Evolutionary conservation across 495 filamentous ascomycete species (phyloP).

Genomic region (Tuber borchii): DNA sequence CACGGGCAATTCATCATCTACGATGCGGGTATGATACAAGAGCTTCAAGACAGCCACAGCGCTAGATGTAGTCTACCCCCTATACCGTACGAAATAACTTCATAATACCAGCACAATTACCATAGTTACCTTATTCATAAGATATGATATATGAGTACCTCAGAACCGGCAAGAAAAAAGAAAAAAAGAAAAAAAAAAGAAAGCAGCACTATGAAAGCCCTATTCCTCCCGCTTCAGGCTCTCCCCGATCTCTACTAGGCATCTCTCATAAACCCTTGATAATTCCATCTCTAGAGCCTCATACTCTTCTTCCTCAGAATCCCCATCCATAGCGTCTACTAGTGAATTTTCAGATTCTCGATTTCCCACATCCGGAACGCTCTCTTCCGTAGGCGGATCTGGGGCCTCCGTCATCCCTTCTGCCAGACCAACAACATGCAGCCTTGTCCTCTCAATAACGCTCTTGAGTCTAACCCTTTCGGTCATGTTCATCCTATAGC

Average conservation of each 20-base stretch:
- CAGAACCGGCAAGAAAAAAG: not conserved
- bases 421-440: slow-evolving; percentile 33
- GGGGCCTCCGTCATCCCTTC: slow-evolving; percentile 9
- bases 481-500: slow-evolving; percentile 33
- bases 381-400: slow-evolving; percentile 5
- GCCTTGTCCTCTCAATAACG: slow-evolving; percentile 37
- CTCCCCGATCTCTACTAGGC: slow-evolving; percentile 26
- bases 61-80: not conserved
- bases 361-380: slow-evolving; percentile 3
- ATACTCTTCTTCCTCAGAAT: slow-evolving; percentile 7
- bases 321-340: slow-evolving; percentile 3
- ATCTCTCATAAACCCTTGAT: slow-evolving; percentile 33
- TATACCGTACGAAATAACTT: not conserved
- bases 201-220: not conserved
- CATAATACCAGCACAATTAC: not conserved
- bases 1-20: not conserved
- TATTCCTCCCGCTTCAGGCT: slow-evolving; percentile 14
- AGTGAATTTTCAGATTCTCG: slow-evolving; percentile 4
- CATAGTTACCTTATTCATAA: not conserved
- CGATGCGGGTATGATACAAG: not conserved
- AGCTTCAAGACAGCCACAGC: too few species aligned
- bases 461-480: slow-evolving; percentile 40
- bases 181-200: too few species aligned
- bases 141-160: not conserved
- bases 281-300: slow-evolving; percentile 35